phyloP scores from a whole-genome alignment of 768 basidiomycete species.

The Coprinellus micaceus region DNA sequence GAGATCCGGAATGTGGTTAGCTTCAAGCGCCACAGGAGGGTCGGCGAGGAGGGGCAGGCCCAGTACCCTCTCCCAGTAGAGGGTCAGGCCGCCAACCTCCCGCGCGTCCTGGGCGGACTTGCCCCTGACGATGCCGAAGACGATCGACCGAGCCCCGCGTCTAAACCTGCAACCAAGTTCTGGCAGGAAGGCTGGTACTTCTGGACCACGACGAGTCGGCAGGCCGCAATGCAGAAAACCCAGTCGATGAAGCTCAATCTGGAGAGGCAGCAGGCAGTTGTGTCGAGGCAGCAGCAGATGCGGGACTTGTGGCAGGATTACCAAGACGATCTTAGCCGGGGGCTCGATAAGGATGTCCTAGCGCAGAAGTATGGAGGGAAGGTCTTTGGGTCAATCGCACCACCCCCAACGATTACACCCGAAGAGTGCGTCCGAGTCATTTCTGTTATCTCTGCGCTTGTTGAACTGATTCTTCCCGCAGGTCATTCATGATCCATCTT shows the following conservation, averaged over 20 bases:
- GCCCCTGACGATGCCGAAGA: conserved; percentile 31
- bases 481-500: conserved; percentile 54
- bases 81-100: conserved; percentile 51
- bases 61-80: conserved; percentile 64
- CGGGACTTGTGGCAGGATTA: conserved; percentile 49
- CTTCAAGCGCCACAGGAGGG: conserved; percentile 41
- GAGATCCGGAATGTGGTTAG: conserved; percentile 53
- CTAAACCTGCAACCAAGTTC: conserved; percentile 42
- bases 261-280: conserved; percentile 43
- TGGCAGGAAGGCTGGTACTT: conserved; percentile 80
- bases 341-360: conserved; percentile 12
- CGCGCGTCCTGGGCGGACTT: conserved; percentile 43
- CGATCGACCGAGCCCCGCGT: conserved; percentile 15
- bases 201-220: conserved; percentile 56
- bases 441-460: conserved; percentile 2
- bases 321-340: conserved; percentile 40
- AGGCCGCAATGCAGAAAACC: conserved; percentile 52
- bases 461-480: conserved; percentile 30
- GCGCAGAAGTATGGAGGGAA: conserved; percentile 22
- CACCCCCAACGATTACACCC: conserved; percentile 39
- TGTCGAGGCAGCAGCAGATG: conserved; percentile 36
- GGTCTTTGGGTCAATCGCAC: conserved; percentile 40
- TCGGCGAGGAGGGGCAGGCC: conserved; percentile 43
- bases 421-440: conserved; percentile 29
- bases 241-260: conserved; percentile 58